These are phyloP conservation scores for Yamadazyma epiphylla DNA, from an alignment of 1,139 yeast genomes.

Conservation along the genomic window DNA sequence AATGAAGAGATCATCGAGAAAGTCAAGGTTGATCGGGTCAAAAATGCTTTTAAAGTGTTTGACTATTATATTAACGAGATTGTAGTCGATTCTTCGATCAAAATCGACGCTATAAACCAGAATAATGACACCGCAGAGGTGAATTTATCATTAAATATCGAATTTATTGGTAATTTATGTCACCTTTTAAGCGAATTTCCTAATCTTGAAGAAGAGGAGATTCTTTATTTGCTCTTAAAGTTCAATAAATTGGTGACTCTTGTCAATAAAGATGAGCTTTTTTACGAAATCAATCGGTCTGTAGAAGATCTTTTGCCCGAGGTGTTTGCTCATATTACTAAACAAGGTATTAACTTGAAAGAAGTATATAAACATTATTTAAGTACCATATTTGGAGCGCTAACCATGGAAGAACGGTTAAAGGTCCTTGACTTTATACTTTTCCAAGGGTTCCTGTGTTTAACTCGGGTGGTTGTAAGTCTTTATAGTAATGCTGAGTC, in stretches of 20 bases:
- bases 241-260: slow-evolving; percentile 26
- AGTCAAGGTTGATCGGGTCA: slow-evolving; percentile 9
- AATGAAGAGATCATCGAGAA: slow-evolving; percentile 15
- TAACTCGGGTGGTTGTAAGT: slow-evolving; percentile 26
- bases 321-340: slow-evolving; percentile 29
- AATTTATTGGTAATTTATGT: slow-evolving; percentile 21
- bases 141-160: slow-evolving; percentile 6
- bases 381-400: slow-evolving; percentile 1
- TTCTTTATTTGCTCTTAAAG: slow-evolving; percentile 31
- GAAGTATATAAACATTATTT: slow-evolving; percentile 21
- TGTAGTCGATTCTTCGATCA: slow-evolving; percentile 8
- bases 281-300: slow-evolving; percentile 33
- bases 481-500: slow-evolving; percentile 17
- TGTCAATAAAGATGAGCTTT: slow-evolving; percentile 33
- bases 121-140: no score
- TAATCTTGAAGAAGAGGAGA: slow-evolving; percentile 24
- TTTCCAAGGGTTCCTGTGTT: slow-evolving; percentile 39
- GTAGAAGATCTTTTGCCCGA: slow-evolving; percentile 30
- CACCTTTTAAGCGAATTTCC: slow-evolving; percentile 19
- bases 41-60: slow-evolving; percentile 30
- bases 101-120: neutral
- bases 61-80: slow-evolving; percentile 30
- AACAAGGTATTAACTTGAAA: slow-evolving; percentile 34
- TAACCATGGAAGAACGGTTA: slow-evolving; percentile 3
- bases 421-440: slow-evolving; percentile 33